phyloP scores from a whole-genome alignment of 176 grass and related monocot genomes.

The Lolium multiflorum region DNA sequence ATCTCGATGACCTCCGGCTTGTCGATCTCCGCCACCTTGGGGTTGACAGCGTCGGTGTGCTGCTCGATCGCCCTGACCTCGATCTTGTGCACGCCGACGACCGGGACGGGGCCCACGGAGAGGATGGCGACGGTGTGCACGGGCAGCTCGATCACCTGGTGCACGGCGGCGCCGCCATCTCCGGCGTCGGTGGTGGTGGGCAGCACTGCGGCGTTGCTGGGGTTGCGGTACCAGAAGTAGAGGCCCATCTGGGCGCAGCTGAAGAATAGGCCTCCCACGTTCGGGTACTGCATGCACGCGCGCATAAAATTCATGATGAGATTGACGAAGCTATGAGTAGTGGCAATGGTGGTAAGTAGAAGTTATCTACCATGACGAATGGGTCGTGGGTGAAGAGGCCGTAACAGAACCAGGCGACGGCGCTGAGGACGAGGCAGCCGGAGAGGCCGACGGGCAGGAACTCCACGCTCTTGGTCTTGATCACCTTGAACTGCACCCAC shows the following conservation, averaged over 20 bases:
- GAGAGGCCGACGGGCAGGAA: conserved; percentile 89
- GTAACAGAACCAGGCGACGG: conserved; percentile 80
- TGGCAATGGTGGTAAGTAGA: not conserved
- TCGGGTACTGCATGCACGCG: conserved; percentile 60
- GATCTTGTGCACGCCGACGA: conserved; percentile 71
- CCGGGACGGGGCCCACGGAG: conserved; percentile 58
- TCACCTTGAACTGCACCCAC: conserved; percentile 60
- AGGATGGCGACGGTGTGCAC: conserved; percentile 60
- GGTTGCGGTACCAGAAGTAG: conserved; percentile 74
- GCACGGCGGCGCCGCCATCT: not conserved
- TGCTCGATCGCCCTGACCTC: conserved; percentile 40
- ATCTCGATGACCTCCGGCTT: conserved; percentile 58
- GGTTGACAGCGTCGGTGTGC: not conserved
- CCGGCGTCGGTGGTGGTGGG: conserved; percentile 38
- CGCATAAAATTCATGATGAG: not conserved
- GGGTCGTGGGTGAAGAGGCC: conserved; percentile 74
- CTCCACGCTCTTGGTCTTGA: conserved; percentile 83
- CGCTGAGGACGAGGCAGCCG: conserved; percentile 73
- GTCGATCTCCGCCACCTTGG: conserved; percentile 12
- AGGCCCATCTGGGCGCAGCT: conserved; percentile 79
- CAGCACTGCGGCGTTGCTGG: conserved; percentile 43
- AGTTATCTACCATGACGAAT: conserved; percentile 57
- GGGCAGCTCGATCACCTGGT: conserved; percentile 56
- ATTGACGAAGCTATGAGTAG: not conserved
- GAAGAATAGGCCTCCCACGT: conserved; percentile 78